Evolutionary conservation across 2,329 filamentous ascomycete species (phyloP).

Genomic region (Neonectria punicea): DNA sequence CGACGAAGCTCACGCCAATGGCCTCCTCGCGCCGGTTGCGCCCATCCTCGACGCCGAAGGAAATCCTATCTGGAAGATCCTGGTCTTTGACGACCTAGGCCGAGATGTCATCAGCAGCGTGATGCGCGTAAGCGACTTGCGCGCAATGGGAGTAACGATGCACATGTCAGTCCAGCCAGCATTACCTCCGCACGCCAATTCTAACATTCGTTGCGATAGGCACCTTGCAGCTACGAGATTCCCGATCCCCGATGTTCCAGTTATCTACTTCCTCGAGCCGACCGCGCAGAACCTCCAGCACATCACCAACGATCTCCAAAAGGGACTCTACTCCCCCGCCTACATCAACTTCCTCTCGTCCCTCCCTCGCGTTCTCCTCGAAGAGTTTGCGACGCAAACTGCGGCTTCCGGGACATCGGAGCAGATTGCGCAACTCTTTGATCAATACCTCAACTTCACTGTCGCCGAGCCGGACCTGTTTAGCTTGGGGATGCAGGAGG

Average conservation of each 20-base stretch:
- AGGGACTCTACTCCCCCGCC: constrained; percentile 89
- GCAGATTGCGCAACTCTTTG: constrained; percentile 89
- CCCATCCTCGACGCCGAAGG: constrained; percentile 87
- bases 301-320: constrained; percentile 87
- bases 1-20: constrained; percentile 72
- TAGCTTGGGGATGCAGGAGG: constrained; percentile 90
- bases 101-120: constrained; percentile 98
- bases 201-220: constrained; percentile 57
- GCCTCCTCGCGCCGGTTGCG: constrained; percentile 74
- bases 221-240: constrained; percentile 85
- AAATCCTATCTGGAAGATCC: constrained; percentile 96
- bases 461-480: constrained; percentile 96
- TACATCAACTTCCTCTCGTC: constrained; percentile 98
- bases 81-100: constrained; percentile 92
- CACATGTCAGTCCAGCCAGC: constrained; percentile 73
- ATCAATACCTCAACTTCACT: constrained; percentile 98
- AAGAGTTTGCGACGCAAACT: constrained; percentile 93
- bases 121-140: constrained; percentile 89
- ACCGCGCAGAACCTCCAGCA: constrained; percentile 81
- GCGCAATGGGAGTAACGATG: constrained; percentile 95
- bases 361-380: constrained; percentile 86
- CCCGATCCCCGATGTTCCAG: constrained; percentile 94
- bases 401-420: constrained; percentile 87
- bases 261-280: constrained; percentile 95
- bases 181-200: neutral